Evolutionary conservation across 148 eudicot species (phyloP), one percentile per base, ranked within the genome.

Genomic region (Persicaria tinctoria): DNA sequence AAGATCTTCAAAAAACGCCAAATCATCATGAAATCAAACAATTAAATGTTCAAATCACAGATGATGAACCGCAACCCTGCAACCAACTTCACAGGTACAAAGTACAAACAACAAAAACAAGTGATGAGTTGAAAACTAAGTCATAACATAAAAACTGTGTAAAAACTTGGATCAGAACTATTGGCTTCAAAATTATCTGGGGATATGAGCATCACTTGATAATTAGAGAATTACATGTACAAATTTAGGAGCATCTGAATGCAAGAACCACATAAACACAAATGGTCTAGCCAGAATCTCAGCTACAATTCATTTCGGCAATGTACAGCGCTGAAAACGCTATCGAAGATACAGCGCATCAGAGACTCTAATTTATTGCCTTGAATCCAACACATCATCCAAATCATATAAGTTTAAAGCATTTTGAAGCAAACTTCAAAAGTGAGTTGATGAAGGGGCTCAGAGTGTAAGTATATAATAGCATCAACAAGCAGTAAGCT

Each of bases 281-380:
- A 78, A 46, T 68, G 80, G 59, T 50, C 70, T 76, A 47, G 83
- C 83, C 78, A 83, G 82, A 83, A 78, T 83, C 82, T 80, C 76
- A 78, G 60, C 77, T 76, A 77, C 83, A 16, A 1, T 4, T 66
- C n/a, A 10, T 0, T 69, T 83, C n/a, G 86, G 84, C 86, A 80
- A 83, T 74, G 84, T 83, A 83, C 83, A 83, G 86, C 86, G 73
- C 84, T 81, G 62, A 68, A 78, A 10, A 10, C 81, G 72, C 86
- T 32, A 83, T 80, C 55, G 27, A 62, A 46, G 6, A 12, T n/a
- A 10, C 41, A 57, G 84, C 81, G 78, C 74, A 73, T 76, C 86
- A 83, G 83, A 73, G 81, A 83, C 86, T 83, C 86, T 80, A 83
- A 83, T 78, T 83, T 83, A 53, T 83, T 80, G 86, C 86, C 86